These are phyloP conservation scores for Schwanniomyces occidentalis DNA, from an alignment of 805 yeast genomes.

Conservation along the genomic window DNA sequence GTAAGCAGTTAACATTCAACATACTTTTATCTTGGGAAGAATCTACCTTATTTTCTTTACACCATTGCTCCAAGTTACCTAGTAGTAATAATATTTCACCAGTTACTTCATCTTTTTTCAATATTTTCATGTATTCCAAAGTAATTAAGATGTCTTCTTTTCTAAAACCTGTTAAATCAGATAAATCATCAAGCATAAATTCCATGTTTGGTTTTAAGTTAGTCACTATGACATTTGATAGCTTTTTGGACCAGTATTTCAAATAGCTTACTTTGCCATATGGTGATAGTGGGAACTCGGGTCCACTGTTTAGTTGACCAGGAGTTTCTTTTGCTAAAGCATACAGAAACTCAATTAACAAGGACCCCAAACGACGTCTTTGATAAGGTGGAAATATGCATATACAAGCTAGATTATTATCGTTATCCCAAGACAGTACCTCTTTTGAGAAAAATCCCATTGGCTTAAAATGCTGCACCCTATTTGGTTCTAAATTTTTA, in stretches of 20 bases:
- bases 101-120: slow-evolving; percentile 8
- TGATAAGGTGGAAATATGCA: slow-evolving; percentile 93
- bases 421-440: slow-evolving; percentile 70
- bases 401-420: slow-evolving; percentile 84
- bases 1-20: slow-evolving; percentile 31
- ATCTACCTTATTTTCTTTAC: slow-evolving; percentile 23
- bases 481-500: slow-evolving; percentile 4
- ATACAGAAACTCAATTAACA: slow-evolving; percentile 82
- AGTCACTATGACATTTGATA: slow-evolving; percentile 21
- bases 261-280: slow-evolving; percentile 76
- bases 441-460: slow-evolving; percentile 96
- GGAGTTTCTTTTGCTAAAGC: slow-evolving; percentile 56
- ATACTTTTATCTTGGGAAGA: slow-evolving; percentile 23
- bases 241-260: slow-evolving; percentile 66
- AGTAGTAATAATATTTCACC: slow-evolving; percentile 16
- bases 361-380: slow-evolving; percentile 70
- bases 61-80: slow-evolving; percentile 30
- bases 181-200: slow-evolving; percentile 50
- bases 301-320: slow-evolving; percentile 74
- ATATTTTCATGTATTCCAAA: slow-evolving; percentile 51
- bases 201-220: slow-evolving; percentile 6
- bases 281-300: slow-evolving; percentile 86
- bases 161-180: slow-evolving; percentile 63
- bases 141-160: slow-evolving; percentile 61
- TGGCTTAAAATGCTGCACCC: slow-evolving; percentile 38